These are phyloP conservation scores for Phytophthora boehmeriae DNA, from an alignment of 352 stramenopile species.

Conservation along the genomic window DNA sequence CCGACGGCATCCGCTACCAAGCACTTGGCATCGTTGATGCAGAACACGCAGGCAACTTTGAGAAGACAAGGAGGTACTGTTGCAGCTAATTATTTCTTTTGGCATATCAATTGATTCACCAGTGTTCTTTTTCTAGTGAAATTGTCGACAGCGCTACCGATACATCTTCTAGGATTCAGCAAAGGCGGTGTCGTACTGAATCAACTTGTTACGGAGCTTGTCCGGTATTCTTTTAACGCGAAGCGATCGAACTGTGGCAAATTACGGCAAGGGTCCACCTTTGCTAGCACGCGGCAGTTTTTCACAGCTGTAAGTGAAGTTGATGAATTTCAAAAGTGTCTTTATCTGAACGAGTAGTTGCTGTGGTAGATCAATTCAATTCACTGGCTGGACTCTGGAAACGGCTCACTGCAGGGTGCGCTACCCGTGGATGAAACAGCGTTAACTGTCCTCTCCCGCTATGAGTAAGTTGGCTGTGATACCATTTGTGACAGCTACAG, in stretches of 20 bases:
- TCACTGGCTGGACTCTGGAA: constrained; percentile 70
- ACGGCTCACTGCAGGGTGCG: constrained; percentile 49
- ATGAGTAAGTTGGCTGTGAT: constrained; percentile 31
- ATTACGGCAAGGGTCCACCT: constrained; percentile 35
- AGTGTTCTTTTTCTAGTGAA: constrained; percentile 31
- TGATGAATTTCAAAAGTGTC: not conserved
- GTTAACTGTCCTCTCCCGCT: constrained; percentile 38
- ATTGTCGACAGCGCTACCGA: constrained; percentile 50
- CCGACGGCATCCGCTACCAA: constrained; percentile 37
- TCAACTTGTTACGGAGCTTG: constrained; percentile 71
- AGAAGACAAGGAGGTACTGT: constrained; percentile 34
- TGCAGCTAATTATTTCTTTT: not conserved
- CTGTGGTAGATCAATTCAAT: constrained; percentile 53
- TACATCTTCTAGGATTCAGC: constrained; percentile 75
- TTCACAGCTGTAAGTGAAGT: constrained; percentile 38
- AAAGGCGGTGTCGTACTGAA: constrained; percentile 73
- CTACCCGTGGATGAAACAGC: constrained; percentile 44
- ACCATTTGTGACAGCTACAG: not conserved
- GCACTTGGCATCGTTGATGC: constrained; percentile 49
- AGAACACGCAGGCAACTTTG: constrained; percentile 34
- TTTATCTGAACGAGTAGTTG: not conserved
- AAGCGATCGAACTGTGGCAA: constrained; percentile 40
- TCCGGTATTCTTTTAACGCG: constrained; percentile 42
- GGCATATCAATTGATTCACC: constrained; percentile 9
- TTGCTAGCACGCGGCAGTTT: constrained; percentile 43